These are phyloP conservation scores for Xylaria scruposa DNA, from an alignment of 495 filamentous ascomycete species.

Conservation along the genomic window DNA sequence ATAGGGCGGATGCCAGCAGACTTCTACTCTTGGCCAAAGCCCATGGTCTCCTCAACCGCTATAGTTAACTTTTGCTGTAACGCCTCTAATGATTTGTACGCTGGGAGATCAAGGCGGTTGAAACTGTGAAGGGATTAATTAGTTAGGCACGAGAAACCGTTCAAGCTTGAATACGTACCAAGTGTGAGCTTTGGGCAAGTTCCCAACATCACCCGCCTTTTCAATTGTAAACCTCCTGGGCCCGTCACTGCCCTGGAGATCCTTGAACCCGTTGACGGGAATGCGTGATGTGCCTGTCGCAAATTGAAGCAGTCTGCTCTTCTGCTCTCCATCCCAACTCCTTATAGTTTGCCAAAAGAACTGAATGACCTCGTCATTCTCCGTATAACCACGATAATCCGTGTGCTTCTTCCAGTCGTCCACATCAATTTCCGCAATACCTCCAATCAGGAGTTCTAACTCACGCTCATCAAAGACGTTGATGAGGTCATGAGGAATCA, in stretches of 20 bases:
- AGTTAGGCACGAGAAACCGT: conserved; percentile 29
- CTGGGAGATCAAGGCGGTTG: conserved; percentile 94
- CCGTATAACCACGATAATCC: conserved; percentile 99
- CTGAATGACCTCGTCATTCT: conserved; percentile 93
- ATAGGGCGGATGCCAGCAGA: conserved; percentile 26
- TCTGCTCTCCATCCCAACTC: conserved; percentile 97
- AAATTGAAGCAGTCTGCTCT: conserved; percentile 94
- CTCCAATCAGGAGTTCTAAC: conserved; percentile 93
- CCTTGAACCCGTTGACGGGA: conserved; percentile 99
- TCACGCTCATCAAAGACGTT: conserved; percentile 99
- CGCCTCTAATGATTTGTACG: conserved; percentile 86
- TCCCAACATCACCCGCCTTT: conserved; percentile 87
- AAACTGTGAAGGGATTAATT: conserved; percentile 70
- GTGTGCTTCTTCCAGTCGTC: conserved; percentile 99
- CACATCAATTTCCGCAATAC: conserved; percentile 99
- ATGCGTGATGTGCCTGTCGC: conserved; percentile 97
- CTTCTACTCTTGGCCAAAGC: conserved; percentile 92
- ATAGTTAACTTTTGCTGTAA: conserved; percentile 90
- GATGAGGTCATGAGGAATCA: conserved; percentile 95
- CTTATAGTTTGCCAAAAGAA: conserved; percentile 99
- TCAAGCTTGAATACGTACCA: conserved; percentile 71
- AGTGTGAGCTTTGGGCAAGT: conserved; percentile 96
- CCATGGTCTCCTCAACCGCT: conserved; percentile 98
- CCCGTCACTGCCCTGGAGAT: conserved; percentile 96
- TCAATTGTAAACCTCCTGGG: conserved; percentile 97